These are phyloP conservation scores for Talaromyces albobiverticillius DNA, from an alignment of 2,329 filamentous ascomycete species.

Conservation along the genomic window DNA sequence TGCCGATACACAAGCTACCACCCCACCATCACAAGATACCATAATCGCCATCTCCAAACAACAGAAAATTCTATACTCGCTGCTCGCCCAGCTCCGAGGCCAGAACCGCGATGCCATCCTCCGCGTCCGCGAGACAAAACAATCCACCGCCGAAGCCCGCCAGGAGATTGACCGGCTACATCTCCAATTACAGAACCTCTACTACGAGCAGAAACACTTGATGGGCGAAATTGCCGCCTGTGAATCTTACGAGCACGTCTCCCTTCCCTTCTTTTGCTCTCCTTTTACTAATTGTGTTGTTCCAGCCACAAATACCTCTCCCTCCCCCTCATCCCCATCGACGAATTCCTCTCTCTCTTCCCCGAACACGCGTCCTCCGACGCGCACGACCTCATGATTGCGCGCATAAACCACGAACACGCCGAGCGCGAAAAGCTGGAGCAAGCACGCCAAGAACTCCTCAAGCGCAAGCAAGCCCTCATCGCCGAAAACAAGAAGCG, in stretches of 20 bases:
- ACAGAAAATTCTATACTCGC: conserved; percentile 76
- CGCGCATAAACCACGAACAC: conserved; percentile 87
- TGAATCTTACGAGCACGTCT: conserved; percentile 83
- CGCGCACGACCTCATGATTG: conserved; percentile 81
- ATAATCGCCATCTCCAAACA: conserved; percentile 65
- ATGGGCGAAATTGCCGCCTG: conserved; percentile 87
- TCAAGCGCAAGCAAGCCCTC: conserved; percentile 68
- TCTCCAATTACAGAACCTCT: conserved; percentile 89
- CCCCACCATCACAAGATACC: conserved; percentile 42
- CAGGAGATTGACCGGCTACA: conserved; percentile 91
- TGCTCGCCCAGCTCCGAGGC: conserved; percentile 75
- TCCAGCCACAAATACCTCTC: conserved; percentile 73
- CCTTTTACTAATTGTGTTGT: not conserved
- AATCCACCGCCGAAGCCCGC: conserved; percentile 77
- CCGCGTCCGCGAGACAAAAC: conserved; percentile 79
- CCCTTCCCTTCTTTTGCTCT: not conserved
- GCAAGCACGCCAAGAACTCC: conserved; percentile 72
- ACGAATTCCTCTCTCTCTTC: conserved; percentile 74
- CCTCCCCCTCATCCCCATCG: conserved; percentile 77
- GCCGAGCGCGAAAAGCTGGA: conserved; percentile 80
- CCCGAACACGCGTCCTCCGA: conserved; percentile 71
- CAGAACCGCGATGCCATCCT: conserved; percentile 80
- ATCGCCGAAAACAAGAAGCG: conserved; percentile 82
- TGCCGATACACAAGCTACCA: conserved; percentile 32
- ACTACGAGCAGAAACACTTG: conserved; percentile 91